Evolutionary conservation across 768 basidiomycete genomes (phyloP), one percentile per base, ranked within the genome.

Genomic region (Rubroboletus satanas): DNA sequence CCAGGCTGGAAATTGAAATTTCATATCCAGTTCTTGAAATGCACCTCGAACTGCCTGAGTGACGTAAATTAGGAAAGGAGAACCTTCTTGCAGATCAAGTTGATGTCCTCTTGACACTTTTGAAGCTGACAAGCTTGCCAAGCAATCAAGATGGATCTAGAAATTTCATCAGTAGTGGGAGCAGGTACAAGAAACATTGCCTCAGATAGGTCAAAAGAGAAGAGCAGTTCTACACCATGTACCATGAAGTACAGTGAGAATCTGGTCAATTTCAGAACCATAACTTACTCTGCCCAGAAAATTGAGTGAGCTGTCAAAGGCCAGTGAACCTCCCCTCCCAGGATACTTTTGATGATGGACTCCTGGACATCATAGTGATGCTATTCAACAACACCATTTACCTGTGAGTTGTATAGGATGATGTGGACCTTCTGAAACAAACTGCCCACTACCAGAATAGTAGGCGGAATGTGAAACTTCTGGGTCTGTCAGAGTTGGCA

Each of bases 201-300:
- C 33, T 76, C 68, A 0, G 57, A 15, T 0, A 73, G 29, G 29
- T 74, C 67, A 44, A 71, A 69, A 0, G 67, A 56, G 18, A 74
- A 63, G 0, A 74, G 44, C 0, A 69, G 67, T 14, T 72, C 62
- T 0, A 62, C 32, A 4, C 74, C 67, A 49, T 74, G 39, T 1
- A 26, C 26, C 26, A 26, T 26, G 26, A 26, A 26, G 26, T 26
- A 26, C 4, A 3, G 5, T 26, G 26, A 47, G 26, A 26, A 26
- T 4, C 26, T 3, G 26, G 26, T 26, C 26, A 3, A 26, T 26
- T 26, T 26, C 26, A 26, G 26, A 3, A 26, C 2, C 5, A 5
- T 26, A 26, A 26, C 26, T 26, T 26, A 3, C 2, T 26, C 26
- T 3, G 2, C 26, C 26, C 26, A 26, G 26, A 26, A 26, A 26